Conservation (phyloP, 2,329 filamentous ascomycete genomes). For the Alternaria gaisen region DNA sequence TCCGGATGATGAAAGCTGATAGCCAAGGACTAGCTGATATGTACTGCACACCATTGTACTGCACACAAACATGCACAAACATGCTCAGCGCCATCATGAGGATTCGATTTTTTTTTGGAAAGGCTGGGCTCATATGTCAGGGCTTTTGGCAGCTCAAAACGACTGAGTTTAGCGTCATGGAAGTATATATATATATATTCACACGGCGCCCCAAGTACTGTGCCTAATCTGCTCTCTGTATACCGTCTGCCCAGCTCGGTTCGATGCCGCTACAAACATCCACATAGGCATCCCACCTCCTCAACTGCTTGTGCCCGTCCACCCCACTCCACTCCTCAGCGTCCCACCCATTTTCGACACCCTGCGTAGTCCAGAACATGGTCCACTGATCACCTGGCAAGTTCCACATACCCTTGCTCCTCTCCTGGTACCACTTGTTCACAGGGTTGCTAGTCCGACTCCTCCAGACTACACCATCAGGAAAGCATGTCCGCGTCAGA, state of each 20-base stretch:
- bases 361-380: conserved; percentile 96
- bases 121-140: background rate
- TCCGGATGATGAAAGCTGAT: background rate
- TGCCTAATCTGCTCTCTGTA: conserved; percentile 16
- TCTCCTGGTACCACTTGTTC: conserved; percentile 99
- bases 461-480: conserved; percentile 88
- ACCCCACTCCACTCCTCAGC: conserved; percentile 59
- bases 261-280: conserved; percentile 58
- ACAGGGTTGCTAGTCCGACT: conserved; percentile 91
- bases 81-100: background rate
- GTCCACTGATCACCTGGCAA: conserved; percentile 86
- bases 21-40: too few species aligned
- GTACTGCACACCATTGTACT: background rate
- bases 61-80: background rate
- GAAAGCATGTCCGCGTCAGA: conserved; percentile 91
- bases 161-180: background rate
- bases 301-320: conserved; percentile 53
- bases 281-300: conserved; percentile 59
- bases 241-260: conserved; percentile 60
- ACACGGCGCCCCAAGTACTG: background rate
- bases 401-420: conserved; percentile 83
- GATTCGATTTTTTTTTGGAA: background rate
- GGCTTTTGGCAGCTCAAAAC: background rate
- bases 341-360: conserved; percentile 63
- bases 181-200: background rate